These are phyloP conservation scores for Amanita rimosa DNA, from an alignment of 768 basidiomycete species.

Conservation along the genomic window DNA sequence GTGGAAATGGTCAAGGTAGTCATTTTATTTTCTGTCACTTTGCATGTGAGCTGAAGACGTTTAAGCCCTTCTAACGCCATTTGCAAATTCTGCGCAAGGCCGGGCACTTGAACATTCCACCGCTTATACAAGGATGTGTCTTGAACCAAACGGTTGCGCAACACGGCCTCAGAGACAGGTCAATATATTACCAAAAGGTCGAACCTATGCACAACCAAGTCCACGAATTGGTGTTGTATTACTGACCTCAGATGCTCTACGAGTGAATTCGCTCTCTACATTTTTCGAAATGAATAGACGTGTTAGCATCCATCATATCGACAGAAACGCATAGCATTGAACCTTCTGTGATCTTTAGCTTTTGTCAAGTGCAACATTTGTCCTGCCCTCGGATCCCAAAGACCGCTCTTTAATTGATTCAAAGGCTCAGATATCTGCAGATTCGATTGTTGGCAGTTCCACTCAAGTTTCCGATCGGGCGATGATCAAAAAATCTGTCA, in stretches of 20 bases:
- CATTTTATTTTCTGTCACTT: neutral
- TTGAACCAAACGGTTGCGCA: neutral
- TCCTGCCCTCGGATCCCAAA: conserved; percentile 48
- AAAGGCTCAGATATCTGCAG: conserved; percentile 73
- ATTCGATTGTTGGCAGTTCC: conserved; percentile 74
- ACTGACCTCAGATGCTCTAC: conserved; percentile 26
- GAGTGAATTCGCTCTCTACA: conserved; percentile 66
- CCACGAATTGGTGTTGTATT: conserved; percentile 1
- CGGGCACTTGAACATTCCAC: neutral
- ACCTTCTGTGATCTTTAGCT: conserved; percentile 26
- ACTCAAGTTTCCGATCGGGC: conserved; percentile 75
- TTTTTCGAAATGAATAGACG: conserved; percentile 77
- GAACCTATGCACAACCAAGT: neutral
- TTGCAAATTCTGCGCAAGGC: neutral
- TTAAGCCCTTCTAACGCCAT: neutral
- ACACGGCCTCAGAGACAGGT: neutral
- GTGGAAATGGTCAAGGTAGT: conserved; percentile 48
- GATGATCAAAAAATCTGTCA: conserved; percentile 67
- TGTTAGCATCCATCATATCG: conserved; percentile 28
- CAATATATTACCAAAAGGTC: neutral
- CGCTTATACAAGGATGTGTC: neutral
- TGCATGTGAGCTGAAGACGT: neutral
- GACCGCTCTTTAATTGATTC: conserved; percentile 63
- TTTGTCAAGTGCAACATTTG: conserved; percentile 37
- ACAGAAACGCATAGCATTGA: neutral